These are phyloP conservation scores for Serendipita indica DNA, from an alignment of 768 basidiomycete genomes.

Conservation along the genomic window DNA sequence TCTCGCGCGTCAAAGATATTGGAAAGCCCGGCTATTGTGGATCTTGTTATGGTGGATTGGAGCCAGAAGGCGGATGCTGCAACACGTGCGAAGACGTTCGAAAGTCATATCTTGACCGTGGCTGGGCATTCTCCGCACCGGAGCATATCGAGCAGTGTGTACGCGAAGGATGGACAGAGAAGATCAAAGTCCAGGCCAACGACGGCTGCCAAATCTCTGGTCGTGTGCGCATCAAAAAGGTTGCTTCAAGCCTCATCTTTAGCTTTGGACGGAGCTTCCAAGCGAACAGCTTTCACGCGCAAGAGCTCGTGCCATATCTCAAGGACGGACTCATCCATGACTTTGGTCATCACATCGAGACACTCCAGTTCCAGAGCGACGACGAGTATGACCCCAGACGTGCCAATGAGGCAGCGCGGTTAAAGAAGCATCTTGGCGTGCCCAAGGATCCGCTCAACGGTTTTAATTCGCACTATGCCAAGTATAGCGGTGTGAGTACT, in stretches of 20 bases:
- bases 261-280: conserved; percentile 96
- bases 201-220: conserved; percentile 94
- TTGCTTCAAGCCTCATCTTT: conserved; percentile 87
- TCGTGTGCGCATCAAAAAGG: conserved; percentile 89
- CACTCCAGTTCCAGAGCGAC: conserved; percentile 61
- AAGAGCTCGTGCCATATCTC: conserved; percentile 90
- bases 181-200: conserved; percentile 76
- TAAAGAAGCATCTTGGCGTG: conserved; percentile 63
- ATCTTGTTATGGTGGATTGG: conserved; percentile 83
- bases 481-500: neutral
- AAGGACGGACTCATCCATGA: conserved; percentile 63
- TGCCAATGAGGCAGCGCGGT: conserved; percentile 39
- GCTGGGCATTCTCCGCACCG: conserved; percentile 90
- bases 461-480: neutral
- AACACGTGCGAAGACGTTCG: conserved; percentile 93
- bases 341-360: conserved; percentile 78
- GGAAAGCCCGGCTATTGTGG: conserved; percentile 64
- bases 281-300: conserved; percentile 56
- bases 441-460: conserved; percentile 62
- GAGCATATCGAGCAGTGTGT: conserved; percentile 89
- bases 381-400: conserved; percentile 66
- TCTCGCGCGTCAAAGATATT: conserved; percentile 48
- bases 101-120: conserved; percentile 73
- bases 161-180: conserved; percentile 89
- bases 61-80: conserved; percentile 72